Evolutionary conservation across 2,329 filamentous ascomycete genomes (phyloP), one percentile per base, ranked within the genome.

Genomic region (Cladosporium sp.): DNA sequence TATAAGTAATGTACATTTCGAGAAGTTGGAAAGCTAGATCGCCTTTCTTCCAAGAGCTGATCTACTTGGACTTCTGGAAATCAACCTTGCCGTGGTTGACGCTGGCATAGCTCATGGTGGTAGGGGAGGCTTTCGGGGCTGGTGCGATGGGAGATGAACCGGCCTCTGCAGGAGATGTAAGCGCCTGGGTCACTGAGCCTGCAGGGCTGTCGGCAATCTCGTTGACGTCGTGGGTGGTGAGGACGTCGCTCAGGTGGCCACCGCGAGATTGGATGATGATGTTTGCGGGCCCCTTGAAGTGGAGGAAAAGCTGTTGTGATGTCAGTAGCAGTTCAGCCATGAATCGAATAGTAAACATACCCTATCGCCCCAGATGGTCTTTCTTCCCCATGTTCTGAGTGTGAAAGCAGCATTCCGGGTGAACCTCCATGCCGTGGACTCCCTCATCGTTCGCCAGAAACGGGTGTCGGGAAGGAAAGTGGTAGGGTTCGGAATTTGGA

Each of bases 331-430:
- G 2, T n/a, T n/a, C 7, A 35, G 16, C 4, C 12, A 6, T 13
- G 12, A n/a, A 36, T 12, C 4, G 22, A 27, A 27, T 5, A 27
- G 5, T 12, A 18, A 6, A 60, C 74, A 59, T 72, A 83, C 80
- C 55, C 92, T 75, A 66, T 98, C 93, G 18, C 93, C 93, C 88
- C 90, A 97, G 50, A 98, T 86, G 1, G 88, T 88, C 62, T 87
- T 80, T 53, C 91, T 79, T 36, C 85, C 76, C 72, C 85, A 84
- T 0, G 90, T 95, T 53, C 89, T 82, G 16, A 94, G 57, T 32
- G 73, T 79, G 68, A 86, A 88, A 7, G 86, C 68, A 25, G 82
- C 63, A n/a, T 77, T 77, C 36, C 83, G 78, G 1, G 89, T 57
- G 7, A 79, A 73, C 62, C 84, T 86, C 82, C 90, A 97, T 3